These are phyloP conservation scores for Vaccinium vitisidaea DNA, from an alignment of 148 eudicot species.

Conservation along the genomic window DNA sequence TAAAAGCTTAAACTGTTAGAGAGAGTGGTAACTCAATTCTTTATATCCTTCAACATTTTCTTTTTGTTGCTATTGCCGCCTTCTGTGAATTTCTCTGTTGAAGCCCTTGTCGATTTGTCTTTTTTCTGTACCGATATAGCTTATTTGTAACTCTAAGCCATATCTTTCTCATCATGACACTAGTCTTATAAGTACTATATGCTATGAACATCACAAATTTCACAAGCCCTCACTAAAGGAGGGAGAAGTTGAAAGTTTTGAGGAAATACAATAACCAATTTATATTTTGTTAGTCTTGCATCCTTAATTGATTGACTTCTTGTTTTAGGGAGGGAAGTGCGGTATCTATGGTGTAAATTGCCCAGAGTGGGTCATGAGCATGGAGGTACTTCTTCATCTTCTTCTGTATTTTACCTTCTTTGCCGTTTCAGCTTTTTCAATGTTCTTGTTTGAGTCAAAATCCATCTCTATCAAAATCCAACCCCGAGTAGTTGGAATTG, in stretches of 20 bases:
- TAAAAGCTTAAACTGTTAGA: no score
- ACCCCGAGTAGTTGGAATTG: no score
- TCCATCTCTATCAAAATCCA: no score
- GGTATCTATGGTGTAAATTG: constrained; percentile 91
- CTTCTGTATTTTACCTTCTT: no score
- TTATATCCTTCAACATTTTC: not conserved
- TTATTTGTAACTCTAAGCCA: not conserved
- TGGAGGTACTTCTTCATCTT: constrained; percentile 61
- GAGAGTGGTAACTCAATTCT: no score
- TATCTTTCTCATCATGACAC: not conserved
- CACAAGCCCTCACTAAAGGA: not conserved
- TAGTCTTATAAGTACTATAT: not conserved
- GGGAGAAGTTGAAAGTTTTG: not conserved
- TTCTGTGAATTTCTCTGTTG: not conserved
- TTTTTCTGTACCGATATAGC: not conserved
- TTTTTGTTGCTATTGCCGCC: not conserved
- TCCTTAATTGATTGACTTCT: constrained; percentile 10
- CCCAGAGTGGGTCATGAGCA: constrained; percentile 90
- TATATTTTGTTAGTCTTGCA: not conserved
- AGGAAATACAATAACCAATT: not conserved
- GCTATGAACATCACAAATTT: not conserved
- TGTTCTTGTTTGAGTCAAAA: no score
- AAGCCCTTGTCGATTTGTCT: not conserved
- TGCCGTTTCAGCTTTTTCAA: no score
- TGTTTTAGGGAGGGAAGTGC: constrained; percentile 75